Percentiles rank a stretch among this genome's conserved stretches.
Evolutionary conservation across 2,329 filamentous ascomycete species (phyloP).

Genomic region (Arachnomyces sp.): DNA sequence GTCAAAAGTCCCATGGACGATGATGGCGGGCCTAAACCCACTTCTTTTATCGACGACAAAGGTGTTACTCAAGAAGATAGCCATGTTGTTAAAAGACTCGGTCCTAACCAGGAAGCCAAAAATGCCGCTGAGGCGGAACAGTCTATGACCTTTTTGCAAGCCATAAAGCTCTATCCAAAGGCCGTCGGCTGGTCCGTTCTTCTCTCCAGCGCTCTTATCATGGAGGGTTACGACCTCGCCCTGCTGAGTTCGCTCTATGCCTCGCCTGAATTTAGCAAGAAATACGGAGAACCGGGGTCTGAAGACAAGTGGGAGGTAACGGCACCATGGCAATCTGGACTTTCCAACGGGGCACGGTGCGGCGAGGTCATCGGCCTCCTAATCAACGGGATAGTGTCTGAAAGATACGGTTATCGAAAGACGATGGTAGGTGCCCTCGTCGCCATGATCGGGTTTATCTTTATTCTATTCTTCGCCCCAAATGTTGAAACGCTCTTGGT

Average conservation of each 20-base stretch:
- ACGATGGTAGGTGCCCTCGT: constrained; percentile 20
- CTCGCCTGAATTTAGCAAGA: constrained; percentile 19
- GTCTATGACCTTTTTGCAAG: constrained; percentile 27
- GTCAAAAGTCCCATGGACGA: too few relatives aligned
- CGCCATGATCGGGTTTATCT: constrained; percentile 22
- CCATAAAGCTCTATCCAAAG: constrained; percentile 23
- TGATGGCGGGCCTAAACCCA: too few relatives aligned
- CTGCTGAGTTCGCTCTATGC: constrained; percentile 29
- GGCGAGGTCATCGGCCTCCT: constrained; percentile 61
- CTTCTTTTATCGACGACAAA: too few relatives aligned
- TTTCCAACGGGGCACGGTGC: constrained; percentile 46
- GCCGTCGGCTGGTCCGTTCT: constrained; percentile 32
- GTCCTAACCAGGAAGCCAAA: constrained; percentile 13
- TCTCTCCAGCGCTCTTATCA: constrained; percentile 30
- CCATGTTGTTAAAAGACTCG: not conserved
- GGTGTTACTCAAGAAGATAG: too few relatives aligned
- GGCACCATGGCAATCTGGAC: constrained; percentile 25
- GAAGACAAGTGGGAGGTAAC: constrained; percentile 19
- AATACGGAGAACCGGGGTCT: constrained; percentile 19
- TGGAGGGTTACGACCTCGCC: constrained; percentile 36
- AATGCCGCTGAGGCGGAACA: constrained; percentile 27
- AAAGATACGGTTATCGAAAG: constrained; percentile 47
- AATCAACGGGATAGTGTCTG: constrained; percentile 59
- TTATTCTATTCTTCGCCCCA: constrained; percentile 35
- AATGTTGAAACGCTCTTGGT: constrained; percentile 28